phyloP scores from a whole-genome alignment of 2,329 filamentous ascomycete genomes.

The Ascochyta pisi region DNA sequence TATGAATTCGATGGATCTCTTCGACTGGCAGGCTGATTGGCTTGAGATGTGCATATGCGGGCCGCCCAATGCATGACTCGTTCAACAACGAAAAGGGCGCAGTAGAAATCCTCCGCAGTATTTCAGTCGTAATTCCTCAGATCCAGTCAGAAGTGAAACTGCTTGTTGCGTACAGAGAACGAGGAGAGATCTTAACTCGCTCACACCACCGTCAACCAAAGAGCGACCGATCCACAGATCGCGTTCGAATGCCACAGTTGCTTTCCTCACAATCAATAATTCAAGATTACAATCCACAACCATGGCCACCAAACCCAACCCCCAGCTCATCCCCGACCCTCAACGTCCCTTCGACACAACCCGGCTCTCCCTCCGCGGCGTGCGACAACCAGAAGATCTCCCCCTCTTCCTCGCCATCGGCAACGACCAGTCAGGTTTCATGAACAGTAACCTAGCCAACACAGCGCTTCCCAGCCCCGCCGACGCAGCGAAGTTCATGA shows the following conservation, averaged over 20 bases:
- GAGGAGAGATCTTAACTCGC: not conserved
- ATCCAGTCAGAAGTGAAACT: too few species aligned
- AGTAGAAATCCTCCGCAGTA: not conserved
- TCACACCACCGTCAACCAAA: not conserved
- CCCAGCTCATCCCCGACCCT: conserved; percentile 1
- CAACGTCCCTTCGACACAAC: conserved; percentile 30
- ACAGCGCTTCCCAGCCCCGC: conserved; percentile 22
- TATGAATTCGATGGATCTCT: too few species aligned
- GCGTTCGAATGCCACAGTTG: too few species aligned
- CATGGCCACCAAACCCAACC: conserved; percentile 6
- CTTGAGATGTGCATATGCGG: not conserved
- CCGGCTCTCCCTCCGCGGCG: conserved; percentile 35
- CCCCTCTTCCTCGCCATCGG: conserved; percentile 34
- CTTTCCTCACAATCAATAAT: too few species aligned
- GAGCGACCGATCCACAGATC: too few species aligned
- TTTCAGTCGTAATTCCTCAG: too few species aligned
- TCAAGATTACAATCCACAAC: too few species aligned
- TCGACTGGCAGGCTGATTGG: too few species aligned
- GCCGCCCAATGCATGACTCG: conserved; percentile 4
- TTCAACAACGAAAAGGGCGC: conserved; percentile 9
- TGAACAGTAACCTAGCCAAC: conserved; percentile 36
- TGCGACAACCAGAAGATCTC: conserved; percentile 30
- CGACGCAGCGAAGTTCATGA: conserved; percentile 26
- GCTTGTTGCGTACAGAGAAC: not conserved
- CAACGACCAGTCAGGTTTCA: conserved; percentile 32